Evolutionary conservation across 2,329 filamentous ascomycete species (phyloP), one percentile per base, ranked within the genome.

Genomic region (Coniella lustricola): DNA sequence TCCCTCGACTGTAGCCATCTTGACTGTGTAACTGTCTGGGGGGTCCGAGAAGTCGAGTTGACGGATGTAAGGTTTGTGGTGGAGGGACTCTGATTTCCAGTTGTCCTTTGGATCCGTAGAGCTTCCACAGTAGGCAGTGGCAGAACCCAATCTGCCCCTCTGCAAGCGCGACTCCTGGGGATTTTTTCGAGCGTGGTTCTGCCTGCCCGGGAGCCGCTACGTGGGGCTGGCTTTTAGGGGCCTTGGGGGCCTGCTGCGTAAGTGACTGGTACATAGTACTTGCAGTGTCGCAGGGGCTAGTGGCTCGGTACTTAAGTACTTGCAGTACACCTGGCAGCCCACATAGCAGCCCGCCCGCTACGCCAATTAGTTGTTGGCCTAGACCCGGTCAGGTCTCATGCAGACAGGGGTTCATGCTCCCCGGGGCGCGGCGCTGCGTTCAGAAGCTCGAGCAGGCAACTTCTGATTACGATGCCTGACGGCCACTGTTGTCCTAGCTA

Each of bases 1-100:
- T 49, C 66, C 60, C 57, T 73, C 68, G 67, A 73, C 66, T 57
- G 68, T 67, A 57, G 70, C 67, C 68, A 72, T 74, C 48, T 54
- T 66, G 56, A 37, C 46, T 38, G 22, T 40, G 40, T 17, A 14
- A 7, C 12, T 41, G 35, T 40, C 20, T 36, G 36, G 22, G 40
- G 42, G 40, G 41, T n/a, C 32, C 31, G 42, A 39, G 45, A 54
- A 44, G 52, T 33, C 40, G 46, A 43, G 51, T 53, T 52, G 53
- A 29, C 39, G 35, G 25, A 22, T 10, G 25, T 22, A 45, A 25
- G n/a, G 38, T 21, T 18, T 44, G 33, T 17, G 31, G n/a, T 10
- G 22, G 40, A 50, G 37, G 35, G 44, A 25, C 39, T 47, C 13
- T 29, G 16, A 34, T 32, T 40, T 39, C 42, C 48, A 25, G 49